Evolutionary conservation across 345 rosid genomes (phyloP), one percentile per base, ranked within the genome.

Genomic region (Chamaenerion angustifolium): DNA sequence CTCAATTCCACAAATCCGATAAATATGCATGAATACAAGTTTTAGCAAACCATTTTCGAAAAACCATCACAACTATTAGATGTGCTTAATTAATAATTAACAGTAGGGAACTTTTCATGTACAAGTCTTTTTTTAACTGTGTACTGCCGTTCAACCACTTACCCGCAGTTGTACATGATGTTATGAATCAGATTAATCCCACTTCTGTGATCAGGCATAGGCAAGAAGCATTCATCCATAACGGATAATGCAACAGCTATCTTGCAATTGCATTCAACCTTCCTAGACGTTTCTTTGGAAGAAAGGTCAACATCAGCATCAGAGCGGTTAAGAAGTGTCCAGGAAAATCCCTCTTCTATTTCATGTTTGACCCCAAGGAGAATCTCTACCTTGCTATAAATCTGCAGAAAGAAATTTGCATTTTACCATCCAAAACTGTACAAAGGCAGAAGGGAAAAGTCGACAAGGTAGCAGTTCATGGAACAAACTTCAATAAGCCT

Each of bases 171-270:
- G 45, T 83, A 90, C 56, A 90, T 83, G 62, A 90, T 74, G 59
- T 90, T 90, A 55, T 73, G 83, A 64, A 90, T 83, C 64, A 87
- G 69, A 74, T 87, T 80, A 53, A 75, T 71, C 62, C 96, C 98
- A 69, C 93, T 90, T 76, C 80, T 76, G 64, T 77, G 85, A 71
- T 90, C 96, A 56, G 68, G 64, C 57, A 76, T 75, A 48, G 98
- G 96, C 70, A 77, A 71, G 69, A 90, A 90, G 63, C 98, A 90
- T 71, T 87, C 98, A 56, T 90, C 92, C 98, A 90, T 86, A 49
- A 90, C 67, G 42, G 69, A 62, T 55, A 83, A 71, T 16, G 98
- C 96, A 72, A 87, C 95, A 48, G 96, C 95, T 65, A 81, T 66
- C 75, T 78, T 80, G 49, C 95, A 79, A 67, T 87, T 90, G 74